These are phyloP conservation scores for Myxozyma geophila DNA, from an alignment of 805 yeast species.

Conservation along the genomic window DNA sequence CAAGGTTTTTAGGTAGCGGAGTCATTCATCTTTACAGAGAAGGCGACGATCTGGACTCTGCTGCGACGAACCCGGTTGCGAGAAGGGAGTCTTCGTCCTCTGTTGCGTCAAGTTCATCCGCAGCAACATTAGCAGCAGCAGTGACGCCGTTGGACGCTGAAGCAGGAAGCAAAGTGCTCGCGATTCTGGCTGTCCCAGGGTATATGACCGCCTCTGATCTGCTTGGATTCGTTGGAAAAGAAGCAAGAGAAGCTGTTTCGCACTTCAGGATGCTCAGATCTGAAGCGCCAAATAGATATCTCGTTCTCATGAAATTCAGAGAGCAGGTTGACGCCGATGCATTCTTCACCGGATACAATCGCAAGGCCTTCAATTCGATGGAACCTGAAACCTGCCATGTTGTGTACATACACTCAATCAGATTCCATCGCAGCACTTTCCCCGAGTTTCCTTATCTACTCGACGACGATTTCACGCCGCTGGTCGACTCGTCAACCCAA, in stretches of 20 bases:
- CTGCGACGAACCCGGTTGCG: constrained; percentile 23
- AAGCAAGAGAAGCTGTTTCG: constrained; percentile 57
- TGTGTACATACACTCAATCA: constrained; percentile 66
- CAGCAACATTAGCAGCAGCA: background rate
- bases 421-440: constrained; percentile 45
- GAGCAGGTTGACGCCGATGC: constrained; percentile 58
- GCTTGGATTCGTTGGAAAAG: constrained; percentile 76
- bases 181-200: constrained; percentile 84
- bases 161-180: constrained; percentile 56
- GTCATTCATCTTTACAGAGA: constrained; percentile 69
- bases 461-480: constrained; percentile 70
- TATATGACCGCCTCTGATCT: constrained; percentile 86
- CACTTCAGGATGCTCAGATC: constrained; percentile 76
- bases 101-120: background rate
- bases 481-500: constrained; percentile 7
- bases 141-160: constrained; percentile 16
- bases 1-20: constrained; percentile 73
- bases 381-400: constrained; percentile 87
- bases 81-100: constrained; percentile 22
- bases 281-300: constrained; percentile 66
- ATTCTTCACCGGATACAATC: constrained; percentile 70
- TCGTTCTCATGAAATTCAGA: constrained; percentile 77
- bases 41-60: constrained; percentile 45
- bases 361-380: constrained; percentile 78
- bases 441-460: constrained; percentile 66